Evolutionary conservation across 2,329 filamentous ascomycete species (phyloP).

Genomic region (Grosmannia huntii): DNA sequence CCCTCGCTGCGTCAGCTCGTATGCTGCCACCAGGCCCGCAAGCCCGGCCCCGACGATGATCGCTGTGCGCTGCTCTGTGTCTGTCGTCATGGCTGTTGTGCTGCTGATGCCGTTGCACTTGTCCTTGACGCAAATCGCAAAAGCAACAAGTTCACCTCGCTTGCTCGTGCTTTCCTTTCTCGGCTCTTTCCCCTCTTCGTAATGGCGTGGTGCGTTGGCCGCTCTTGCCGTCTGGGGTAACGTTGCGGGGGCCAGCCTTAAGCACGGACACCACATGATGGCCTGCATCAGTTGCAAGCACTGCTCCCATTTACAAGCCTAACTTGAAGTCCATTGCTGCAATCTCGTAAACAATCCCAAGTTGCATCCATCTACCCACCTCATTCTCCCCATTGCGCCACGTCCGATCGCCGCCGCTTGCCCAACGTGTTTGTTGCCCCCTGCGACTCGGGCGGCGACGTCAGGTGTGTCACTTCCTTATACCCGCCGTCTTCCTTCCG

Average conservation of each 20-base stretch:
- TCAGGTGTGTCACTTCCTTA: neutral
- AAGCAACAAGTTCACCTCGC: too few relatives aligned
- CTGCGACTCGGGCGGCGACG: neutral
- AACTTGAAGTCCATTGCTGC: too few relatives aligned
- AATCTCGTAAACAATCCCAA: too few relatives aligned
- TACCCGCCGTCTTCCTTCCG: neutral
- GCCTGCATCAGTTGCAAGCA: too few relatives aligned
- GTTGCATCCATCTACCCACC: neutral
- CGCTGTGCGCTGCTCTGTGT: slow-evolving; percentile 22
- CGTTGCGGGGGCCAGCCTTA: neutral
- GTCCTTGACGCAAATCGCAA: neutral
- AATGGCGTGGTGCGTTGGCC: neutral
- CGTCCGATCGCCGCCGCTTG: neutral
- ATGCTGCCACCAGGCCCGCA: slow-evolving; percentile 46
- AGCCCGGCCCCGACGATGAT: slow-evolving; percentile 45
- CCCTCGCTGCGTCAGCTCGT: slow-evolving; percentile 37
- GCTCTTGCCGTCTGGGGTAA: neutral
- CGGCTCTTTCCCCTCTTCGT: neutral
- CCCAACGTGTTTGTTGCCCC: neutral
- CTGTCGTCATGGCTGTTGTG: neutral
- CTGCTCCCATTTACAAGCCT: too few relatives aligned
- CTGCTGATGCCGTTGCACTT: neutral
- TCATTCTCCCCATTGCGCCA: neutral
- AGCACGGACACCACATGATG: too few relatives aligned
- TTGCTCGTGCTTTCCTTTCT: neutral